Evolutionary conservation across 1,284 basidiomycete genomes (phyloP), one percentile per base, ranked within the genome.

Genomic region (Cerrena zonata): DNA sequence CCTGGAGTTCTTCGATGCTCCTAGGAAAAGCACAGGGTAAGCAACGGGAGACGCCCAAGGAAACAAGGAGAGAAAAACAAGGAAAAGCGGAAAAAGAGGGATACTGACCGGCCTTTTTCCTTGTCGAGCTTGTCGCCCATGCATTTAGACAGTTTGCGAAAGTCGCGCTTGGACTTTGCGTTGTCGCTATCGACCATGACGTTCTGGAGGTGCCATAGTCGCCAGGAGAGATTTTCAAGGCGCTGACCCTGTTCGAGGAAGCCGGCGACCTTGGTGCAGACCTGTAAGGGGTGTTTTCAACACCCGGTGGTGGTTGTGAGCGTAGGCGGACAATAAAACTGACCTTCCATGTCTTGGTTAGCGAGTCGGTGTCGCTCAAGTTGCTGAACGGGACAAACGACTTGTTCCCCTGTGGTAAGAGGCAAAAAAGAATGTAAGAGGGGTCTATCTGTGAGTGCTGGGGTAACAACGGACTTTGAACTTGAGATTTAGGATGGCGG

Each of bases 51-150:
- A 27, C 39, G 34, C 22, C 45, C 26, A 48, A 48, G 49, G 39
- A 38, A 45, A 19, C 30, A 25, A 42, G 19, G 15, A 23, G 50
- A 47, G 27, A 43, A 57, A 55, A 58, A 30, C 34, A 50, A 39
- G 39, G 45, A n/a, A n/a, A 24, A 45, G 18, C 13, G 23, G 50
- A n/a, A n/a, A 47, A 26, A 43, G 56, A 54, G 24, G 43, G 52
- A 13, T 27, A 76, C 83, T 56, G 50, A 88, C 87, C 86, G 71
- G 63, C 87, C 88, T 69, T 90, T 90, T 71, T 90, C 88, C 71
- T 87, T 88, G 76, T 90, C 88, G 59, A 91, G 74, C 68, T 88
- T 89, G 73, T 90, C 88, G 57, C 88, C 79, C 87, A 91, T 91
- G 66, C 70, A 78, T 66, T 86, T 87, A 57, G 84, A 87, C 53